Evolutionary conservation across 345 rosid genomes (phyloP).

Genomic region (Lepidium didymum): DNA sequence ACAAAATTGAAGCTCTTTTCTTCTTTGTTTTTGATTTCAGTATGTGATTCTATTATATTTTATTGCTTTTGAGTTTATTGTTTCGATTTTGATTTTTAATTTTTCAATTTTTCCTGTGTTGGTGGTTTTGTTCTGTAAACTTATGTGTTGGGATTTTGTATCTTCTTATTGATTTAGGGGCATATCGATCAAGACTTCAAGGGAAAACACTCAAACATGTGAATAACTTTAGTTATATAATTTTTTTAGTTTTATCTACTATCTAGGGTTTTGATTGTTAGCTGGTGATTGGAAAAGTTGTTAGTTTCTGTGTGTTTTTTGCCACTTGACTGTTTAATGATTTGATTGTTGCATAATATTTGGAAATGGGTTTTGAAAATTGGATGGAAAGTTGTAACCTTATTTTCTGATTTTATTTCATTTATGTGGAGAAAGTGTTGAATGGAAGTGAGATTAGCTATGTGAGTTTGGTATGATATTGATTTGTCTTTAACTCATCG

Average conservation of each 20-base stretch:
- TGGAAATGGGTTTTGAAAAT: conserved; percentile 10
- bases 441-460: background rate
- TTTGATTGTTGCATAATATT: background rate
- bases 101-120: background rate
- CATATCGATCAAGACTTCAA: conserved; percentile 16
- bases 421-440: background rate
- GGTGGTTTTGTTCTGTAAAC: background rate
- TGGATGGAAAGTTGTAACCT: background rate
- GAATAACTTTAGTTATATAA: background rate
- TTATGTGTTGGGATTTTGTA: background rate
- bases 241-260: background rate
- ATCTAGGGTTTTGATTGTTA: conserved; percentile 18
- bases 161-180: conserved; percentile 7
- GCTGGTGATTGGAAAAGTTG: background rate
- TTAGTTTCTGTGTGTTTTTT: background rate
- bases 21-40: too few relatives aligned
- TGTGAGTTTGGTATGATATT: background rate
- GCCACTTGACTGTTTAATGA: background rate
- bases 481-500: too few relatives aligned
- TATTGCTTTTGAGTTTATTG: background rate
- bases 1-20: too few relatives aligned
- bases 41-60: background rate
- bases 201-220: conserved; percentile 7
- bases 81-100: background rate
- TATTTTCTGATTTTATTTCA: background rate